Evolutionary conservation across 2,329 filamentous ascomycete genomes (phyloP), one percentile per base, ranked within the genome.

Genomic region (Periconia digitata): DNA sequence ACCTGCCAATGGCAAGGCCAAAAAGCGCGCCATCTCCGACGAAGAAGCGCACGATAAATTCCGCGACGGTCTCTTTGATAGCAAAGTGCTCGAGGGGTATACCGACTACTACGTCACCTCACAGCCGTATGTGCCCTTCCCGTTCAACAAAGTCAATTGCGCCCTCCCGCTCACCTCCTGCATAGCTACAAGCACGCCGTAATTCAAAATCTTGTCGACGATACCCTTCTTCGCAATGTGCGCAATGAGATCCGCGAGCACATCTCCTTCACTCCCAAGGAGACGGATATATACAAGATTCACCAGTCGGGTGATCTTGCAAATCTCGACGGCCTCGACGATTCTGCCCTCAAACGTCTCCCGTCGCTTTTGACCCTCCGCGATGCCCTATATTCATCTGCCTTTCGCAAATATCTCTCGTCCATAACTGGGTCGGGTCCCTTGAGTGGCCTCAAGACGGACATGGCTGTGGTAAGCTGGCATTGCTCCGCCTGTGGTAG

Each of bases 221-320:
- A 92, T 62, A 72, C 78, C 40, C 85, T 99, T 16, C 83, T 99
- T 40, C 92, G 92, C 64, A 80, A 83, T 46, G 94, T 99, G 50
- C 91, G 94, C 67, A 76, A 82, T 64, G 94, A 99, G 76, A 92
- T 97, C 72, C 86, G 87, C 72, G 81, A 87, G 59, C 92, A 96
- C 67, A 89, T 99, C 59, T 86, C 89, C 59, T 99, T 99, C 76
- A 96, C 94, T 12, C 92, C 92, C 62, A 99, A 99, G 73, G 94
- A 99, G 74, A 99, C 94, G 40, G 94, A 99, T 72, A 99, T 99
- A 63, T 99, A 99, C 82, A 96, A 95, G 75, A 97, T 99, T 67
- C 92, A 96, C 80, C 94, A 99, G 77, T 97, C 92, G 4, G 94
- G 94, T 57, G 94, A 99, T 71, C 82, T 99, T 27, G 94, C 94